Base-by-base conservation (phyloP, 2,329 filamentous ascomycete species). In the Aspergillus latus region DNA sequence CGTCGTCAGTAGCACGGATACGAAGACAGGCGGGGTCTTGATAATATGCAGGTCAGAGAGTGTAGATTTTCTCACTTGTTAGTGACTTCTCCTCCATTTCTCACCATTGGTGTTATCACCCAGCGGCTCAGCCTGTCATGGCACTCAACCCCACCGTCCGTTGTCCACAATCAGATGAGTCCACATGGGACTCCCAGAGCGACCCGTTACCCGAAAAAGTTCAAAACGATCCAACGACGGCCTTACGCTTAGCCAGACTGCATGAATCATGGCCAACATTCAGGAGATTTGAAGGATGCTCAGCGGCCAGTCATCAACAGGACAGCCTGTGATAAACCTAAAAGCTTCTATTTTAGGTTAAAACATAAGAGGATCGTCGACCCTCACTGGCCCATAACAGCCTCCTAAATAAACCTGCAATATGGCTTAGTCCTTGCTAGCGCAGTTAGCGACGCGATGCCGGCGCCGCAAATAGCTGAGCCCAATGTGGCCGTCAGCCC, bases 281-380 rank as follows among this genome's bases (percentile, higher is more conserved):
- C 16, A 29, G 32, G 16, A 13, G 16, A 13, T 29, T 29, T 47
- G 15, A 11, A 47, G 16, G n/a, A 8, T n/a, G 34, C 51, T 28
- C 15, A 32, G 37, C 13, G 21, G 42, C 10, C 10, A 28, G 21
- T 10, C 21, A 44, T 28, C 10, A 44, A 21, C 42, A 6, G 30
- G 43, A 40, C 5, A 13, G 34, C 9, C 10, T 37, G 11, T 46
- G 40, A 46, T 46, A 29, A 28, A 11, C 49, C 30, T 52, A 13
- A 36, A 37, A 29, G 16, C 21, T 34, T 47, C 43, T 47, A 34
- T 53, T 53, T 53, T 11, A 16, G 50, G 50, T 39, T 28, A 39
- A 29, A 32, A 26, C 15, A 15, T 37, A 37, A 37, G 34, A 15
- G 34, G 13, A 13, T 13, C 11, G 7, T 13, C 9, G 6, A 10